These are phyloP conservation scores for Pelargonium citronellum DNA, from an alignment of 441 rosid species.

Conservation along the genomic window DNA sequence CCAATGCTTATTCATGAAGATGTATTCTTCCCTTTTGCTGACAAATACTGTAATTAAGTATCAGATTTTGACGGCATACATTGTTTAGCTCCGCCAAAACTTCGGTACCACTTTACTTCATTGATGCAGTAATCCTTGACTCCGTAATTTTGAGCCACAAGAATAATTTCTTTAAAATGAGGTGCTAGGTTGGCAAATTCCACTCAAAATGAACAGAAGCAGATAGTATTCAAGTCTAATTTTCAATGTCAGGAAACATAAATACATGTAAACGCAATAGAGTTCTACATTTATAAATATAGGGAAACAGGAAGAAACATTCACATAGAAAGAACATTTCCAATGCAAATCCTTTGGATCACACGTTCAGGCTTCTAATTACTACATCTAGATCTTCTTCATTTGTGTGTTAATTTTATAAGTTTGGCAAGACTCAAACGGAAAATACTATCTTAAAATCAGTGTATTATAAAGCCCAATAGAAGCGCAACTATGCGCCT, in stretches of 20 bases:
- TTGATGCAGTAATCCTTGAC: no score
- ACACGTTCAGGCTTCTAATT: neutral
- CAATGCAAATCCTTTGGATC: neutral
- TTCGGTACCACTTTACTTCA: no score
- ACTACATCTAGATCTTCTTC: neutral
- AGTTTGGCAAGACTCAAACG: neutral
- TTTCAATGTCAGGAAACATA: neutral
- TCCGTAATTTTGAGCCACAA: no score
- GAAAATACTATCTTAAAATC: neutral
- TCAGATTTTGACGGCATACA: no score
- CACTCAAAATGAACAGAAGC: neutral
- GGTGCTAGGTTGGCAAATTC: neutral
- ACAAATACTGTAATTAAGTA: no score
- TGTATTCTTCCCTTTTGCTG: no score
- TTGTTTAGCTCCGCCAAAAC: no score
- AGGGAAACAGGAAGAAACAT: neutral
- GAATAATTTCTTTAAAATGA: neutral
- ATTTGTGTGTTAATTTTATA: neutral
- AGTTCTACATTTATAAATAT: no score
- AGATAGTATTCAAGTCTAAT: neutral
- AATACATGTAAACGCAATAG: neutral
- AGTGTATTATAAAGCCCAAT: no score
- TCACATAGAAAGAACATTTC: neutral
- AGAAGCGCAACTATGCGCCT: no score
- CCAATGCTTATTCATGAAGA: no score